phyloP scores from a whole-genome alignment of 1,284 basidiomycete genomes.

The Coniferiporia weirii region DNA sequence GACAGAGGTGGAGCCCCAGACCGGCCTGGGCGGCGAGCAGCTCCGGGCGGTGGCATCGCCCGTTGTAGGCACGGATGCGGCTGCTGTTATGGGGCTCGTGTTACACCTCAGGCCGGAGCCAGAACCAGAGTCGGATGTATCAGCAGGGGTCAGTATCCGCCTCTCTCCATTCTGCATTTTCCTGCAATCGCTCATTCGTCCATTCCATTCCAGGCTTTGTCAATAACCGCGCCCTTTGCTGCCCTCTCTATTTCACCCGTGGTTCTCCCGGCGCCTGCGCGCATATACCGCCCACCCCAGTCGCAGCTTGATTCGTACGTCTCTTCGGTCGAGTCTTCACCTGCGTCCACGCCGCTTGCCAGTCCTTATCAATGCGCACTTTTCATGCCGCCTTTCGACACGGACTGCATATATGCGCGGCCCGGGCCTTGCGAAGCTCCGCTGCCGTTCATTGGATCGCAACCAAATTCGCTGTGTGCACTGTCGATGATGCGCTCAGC shows the following conservation, averaged over 20 bases:
- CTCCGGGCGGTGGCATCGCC: constrained; percentile 20
- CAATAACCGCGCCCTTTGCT: constrained; percentile 22
- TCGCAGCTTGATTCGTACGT: constrained; percentile 4
- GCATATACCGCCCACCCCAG: neutral
- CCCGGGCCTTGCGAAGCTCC: neutral
- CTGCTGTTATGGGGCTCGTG: neutral
- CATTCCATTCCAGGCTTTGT: constrained; percentile 23
- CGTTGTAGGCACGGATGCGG: constrained; percentile 24
- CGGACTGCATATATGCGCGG: neutral
- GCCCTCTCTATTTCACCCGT: constrained; percentile 13
- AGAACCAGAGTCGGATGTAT: constrained; percentile 2
- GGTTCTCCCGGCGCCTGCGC: constrained; percentile 8
- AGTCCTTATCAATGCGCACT: constrained; percentile 1
- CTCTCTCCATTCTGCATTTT: neutral
- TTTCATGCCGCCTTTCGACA: neutral
- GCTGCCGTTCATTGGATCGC: constrained; percentile 20
- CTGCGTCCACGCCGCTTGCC: constrained; percentile 14
- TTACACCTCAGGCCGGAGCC: neutral
- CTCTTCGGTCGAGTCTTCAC: constrained; percentile 15
- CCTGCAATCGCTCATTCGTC: neutral
- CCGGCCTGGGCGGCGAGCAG: constrained; percentile 20
- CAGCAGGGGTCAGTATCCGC: constrained; percentile 13
- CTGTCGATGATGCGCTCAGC: constrained; percentile 21
- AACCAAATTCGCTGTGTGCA: constrained; percentile 22
- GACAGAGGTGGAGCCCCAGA: constrained; percentile 16